A percentile compares a stretch with the other conserved stretches of the same genome.
Evolutionary conservation across 148 eudicot species (phyloP).

Genomic region (Camellia japonica): DNA sequence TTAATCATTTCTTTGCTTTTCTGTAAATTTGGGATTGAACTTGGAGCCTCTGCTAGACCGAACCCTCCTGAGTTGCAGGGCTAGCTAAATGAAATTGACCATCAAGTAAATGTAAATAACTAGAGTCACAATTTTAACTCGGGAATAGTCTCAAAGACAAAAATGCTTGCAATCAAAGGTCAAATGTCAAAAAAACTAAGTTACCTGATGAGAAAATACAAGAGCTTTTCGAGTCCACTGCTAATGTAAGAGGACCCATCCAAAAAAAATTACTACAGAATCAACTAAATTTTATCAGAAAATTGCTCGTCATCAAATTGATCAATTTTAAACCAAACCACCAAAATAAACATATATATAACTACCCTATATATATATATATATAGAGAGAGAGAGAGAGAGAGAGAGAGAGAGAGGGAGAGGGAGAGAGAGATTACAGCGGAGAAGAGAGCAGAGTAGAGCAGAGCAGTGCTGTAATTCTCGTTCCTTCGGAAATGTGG

Average conservation of each 20-base stretch:
- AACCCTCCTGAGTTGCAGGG: not conserved
- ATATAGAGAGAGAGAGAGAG: not conserved
- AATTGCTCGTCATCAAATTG: not conserved
- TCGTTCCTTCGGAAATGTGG: slow-evolving; percentile 1
- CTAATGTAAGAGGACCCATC: slow-evolving; percentile 57
- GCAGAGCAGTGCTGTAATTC: not conserved
- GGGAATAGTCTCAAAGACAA: not conserved
- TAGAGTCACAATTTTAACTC: not conserved
- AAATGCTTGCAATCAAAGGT: not conserved
- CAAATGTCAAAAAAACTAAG: not conserved
- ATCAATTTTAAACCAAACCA: not conserved
- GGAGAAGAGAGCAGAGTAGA: slow-evolving; percentile 4
- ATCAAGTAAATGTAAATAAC: not conserved
- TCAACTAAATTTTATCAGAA: slow-evolving; percentile 4
- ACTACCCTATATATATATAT: not conserved
- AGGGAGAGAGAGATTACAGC: slow-evolving; percentile 18
- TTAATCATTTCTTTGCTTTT: too few species aligned
- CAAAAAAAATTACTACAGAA: slow-evolving; percentile 9
- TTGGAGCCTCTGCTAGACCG: too few species aligned
- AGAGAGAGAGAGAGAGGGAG: not conserved
- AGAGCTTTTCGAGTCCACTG: slow-evolving; percentile 43
- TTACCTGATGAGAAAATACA: slow-evolving; percentile 42
- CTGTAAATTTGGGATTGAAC: too few species aligned
- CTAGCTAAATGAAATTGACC: not conserved
- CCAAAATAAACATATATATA: not conserved